Base-by-base conservation (phyloP, 768 basidiomycete genomes). In the Symmetrospora coprosmae region DNA sequence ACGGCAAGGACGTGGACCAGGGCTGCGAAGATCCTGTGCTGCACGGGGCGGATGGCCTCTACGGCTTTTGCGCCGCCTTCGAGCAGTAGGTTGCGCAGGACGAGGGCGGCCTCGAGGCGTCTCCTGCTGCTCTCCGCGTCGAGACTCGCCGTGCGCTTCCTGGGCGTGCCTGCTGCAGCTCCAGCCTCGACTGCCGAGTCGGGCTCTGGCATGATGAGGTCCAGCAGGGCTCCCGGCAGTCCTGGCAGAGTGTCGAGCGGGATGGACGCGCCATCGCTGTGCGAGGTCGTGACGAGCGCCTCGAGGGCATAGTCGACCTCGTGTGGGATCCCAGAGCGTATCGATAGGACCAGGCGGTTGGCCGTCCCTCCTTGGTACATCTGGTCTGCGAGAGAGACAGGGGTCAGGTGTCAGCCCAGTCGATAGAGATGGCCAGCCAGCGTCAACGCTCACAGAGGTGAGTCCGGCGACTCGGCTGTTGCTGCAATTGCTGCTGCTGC, bases 241-340 rank as follows among this genome's bases (percentile, higher is more conserved):
- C 87, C 87, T 0, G 86, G 84, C 50, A 86, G 81, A 33, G 76
- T 75, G 37, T 76, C 77, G 60, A 96, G 77, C 58, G 80, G 70
- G 72, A 92, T 87, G 50, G 81, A 76, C 50, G 90, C 87, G 66
- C 66, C 64, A 34, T 71, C 68, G 30, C 86, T 84, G 66, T 79
- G 78, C 66, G 82, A 83, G n/a, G 87, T 76, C 19, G 86, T 80
- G 63, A 84, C 82, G 9, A 97, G 78, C 47, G 86, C 82, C 66
- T 88, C 84, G 37, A 99, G 79, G 19, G 90, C 86, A 86, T 88
- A 96, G 58, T 81, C 81, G 58, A 90, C 78, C 69, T 97, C 92
- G 7, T 79, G 73, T 52, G 82, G 77, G 46, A 97, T 83, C 4
- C 82, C 84, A 14, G 87, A 96, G 25, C 82, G 80, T 39, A 97